Base-by-base conservation (phyloP, 257 asterid genomes). In the Echium plantagineum region DNA sequence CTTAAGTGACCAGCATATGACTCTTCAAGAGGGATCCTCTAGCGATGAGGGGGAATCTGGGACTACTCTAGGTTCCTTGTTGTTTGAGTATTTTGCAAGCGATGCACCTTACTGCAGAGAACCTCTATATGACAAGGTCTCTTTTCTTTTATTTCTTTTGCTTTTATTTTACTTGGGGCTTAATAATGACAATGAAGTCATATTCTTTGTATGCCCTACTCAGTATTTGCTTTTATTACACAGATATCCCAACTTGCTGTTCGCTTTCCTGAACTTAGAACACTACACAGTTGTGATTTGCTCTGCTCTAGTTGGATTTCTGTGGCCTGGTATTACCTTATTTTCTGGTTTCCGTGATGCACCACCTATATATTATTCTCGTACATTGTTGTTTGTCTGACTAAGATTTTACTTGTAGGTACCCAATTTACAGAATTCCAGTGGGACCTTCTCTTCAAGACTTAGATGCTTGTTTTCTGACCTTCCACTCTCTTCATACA, bases 361-460 rank as follows among this genome's bases (percentile, higher is more conserved):
- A 61, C 13, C 17, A 4, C 16, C 15, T 21, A 28, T 28, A 28
- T 28, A 28, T 24, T n/a, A n/a, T n/a, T n/a, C n/a, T n/a, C 1
- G 3, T 56, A 24, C 24, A 21, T 56, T 24, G 3, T 13, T 12
- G 31, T 55, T 46, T 17, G 18, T 26, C 19, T 38, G 47, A 31
- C 52, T 63, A 30, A 31, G 55, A 21, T 66, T 38, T 35, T 28
- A 61, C 59, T 31, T 74, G 61, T 55, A 84, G 97, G 99, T 93
- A 93, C 69, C 99, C 99, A 19, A 93, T 89, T 64, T 93, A 93
- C 80, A 79, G 94, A 80, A 93, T 93, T 78, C 98, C 99, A 1
- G 76, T 75, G 16, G 97, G 99, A 42, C 96, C 85, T 16, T 84
- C 99, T 60, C 90, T 93, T 26, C 74, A 78, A 69, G 96, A 87